Evolutionary conservation across 1,284 basidiomycete genomes (phyloP), one percentile per base, ranked within the genome.

Genomic region (Anthracocystis panici-leucophaei): DNA sequence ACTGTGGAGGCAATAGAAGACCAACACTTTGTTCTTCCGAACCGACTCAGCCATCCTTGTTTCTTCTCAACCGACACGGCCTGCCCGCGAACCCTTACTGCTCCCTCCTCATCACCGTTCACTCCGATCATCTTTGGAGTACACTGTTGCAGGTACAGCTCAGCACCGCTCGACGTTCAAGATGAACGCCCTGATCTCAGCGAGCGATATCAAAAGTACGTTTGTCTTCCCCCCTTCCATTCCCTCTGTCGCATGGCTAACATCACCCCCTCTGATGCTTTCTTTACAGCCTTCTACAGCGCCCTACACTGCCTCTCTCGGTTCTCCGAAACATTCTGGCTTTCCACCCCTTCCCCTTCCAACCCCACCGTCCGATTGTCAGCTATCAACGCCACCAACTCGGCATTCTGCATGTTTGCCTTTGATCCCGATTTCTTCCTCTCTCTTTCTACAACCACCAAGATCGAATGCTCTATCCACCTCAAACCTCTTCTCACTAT

Each of bases 311-410:
- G 75, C 29, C 66, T 77, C 18, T 14, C 51, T 5, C 51, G 63
- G 0, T 77, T 77, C 63, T 72, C 69, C n/a, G 75, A 77, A 12
- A 66, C 69, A 0, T 77, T 77, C 40, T 77, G 70, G 75, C 57
- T 77, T 18, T 14, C 49, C 27, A 6, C 29, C 5, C 29, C 29
- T 38, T 49, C 31, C 10, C 25, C 21, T 45, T n/a, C 41, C 27
- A 27, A 27, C 29, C 21, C 27, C 14, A 44, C 44, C 62, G 65
- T 83, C 3, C 75, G 80, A 11, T 63, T 82, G 5, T 75, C 75
- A 5, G 71, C 79, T 2, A 81, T 83, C 63, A 83, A 83, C 38
- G 48, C 77, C 2, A 68, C 80, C 48, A 72, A 77, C 29, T 83
- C 82, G 31, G 82, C 80, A 4, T 83, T 82, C 25, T 77, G 73